Conservation (phyloP, 164 flowering plant genomes). For the Aristolochia contorta region DNA sequence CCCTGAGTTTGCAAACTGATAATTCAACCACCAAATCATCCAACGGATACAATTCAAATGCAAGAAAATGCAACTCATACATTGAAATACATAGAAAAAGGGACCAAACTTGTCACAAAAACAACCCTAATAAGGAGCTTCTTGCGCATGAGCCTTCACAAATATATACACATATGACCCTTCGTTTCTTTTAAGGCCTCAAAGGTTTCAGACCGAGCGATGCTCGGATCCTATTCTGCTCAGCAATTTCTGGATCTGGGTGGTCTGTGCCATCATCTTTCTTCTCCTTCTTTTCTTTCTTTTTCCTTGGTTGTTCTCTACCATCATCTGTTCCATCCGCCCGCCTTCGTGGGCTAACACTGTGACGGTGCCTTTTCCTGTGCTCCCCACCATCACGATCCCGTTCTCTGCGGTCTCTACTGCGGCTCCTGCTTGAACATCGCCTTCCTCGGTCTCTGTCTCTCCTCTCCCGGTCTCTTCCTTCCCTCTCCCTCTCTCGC, state of each 20-base stretch:
- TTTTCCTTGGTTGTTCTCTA: conserved; percentile 51
- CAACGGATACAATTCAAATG: too few relatives aligned
- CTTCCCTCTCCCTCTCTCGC: conserved; percentile 15
- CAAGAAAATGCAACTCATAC: too few relatives aligned
- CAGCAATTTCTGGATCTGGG: conserved; percentile 96
- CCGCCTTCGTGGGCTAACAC: conserved; percentile 60
- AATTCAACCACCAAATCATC: too few relatives aligned
- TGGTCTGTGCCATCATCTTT: conserved; percentile 91
- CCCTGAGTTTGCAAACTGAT: too few relatives aligned
- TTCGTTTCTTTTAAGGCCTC: conserved; percentile 14
- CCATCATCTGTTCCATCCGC: conserved; percentile 33
- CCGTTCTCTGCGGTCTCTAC: conserved; percentile 33
- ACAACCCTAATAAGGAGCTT: too few relatives aligned
- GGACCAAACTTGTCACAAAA: too few relatives aligned
- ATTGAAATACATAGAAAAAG: too few relatives aligned
- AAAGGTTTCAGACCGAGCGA: conserved; percentile 75
- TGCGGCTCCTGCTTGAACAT: conserved; percentile 60
- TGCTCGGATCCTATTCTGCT: conserved; percentile 69
- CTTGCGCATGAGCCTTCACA: too few relatives aligned
- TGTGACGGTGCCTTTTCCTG: conserved; percentile 63
- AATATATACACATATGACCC: too few relatives aligned
- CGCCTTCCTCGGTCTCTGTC: conserved; percentile 76
- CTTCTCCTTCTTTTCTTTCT: conserved; percentile 59
- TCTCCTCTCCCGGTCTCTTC: conserved; percentile 60
- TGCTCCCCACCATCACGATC: conserved; percentile 54